Conservation (phyloP, 805 yeast species). For the Metschnikowia koreensis region DNA sequence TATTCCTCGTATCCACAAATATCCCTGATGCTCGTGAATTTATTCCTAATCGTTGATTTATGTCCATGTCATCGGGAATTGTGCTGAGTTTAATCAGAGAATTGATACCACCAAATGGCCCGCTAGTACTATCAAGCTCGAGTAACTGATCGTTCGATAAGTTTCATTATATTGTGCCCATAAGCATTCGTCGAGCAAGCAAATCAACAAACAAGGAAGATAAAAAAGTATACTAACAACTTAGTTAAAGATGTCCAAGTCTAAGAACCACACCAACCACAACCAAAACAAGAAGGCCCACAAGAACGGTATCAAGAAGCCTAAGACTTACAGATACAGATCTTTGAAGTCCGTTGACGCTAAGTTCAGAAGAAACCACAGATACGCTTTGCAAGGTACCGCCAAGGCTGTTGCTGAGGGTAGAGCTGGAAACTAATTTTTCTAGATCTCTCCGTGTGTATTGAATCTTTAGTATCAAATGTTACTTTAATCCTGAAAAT, state of each 20-base stretch:
- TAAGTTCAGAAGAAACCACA: constrained; percentile 99
- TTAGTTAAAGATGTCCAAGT: constrained; percentile 80
- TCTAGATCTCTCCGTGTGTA: constrained; percentile 4
- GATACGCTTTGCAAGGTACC: constrained; percentile 97
- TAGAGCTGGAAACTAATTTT: constrained; percentile 15
- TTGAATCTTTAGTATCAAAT: constrained; percentile 17
- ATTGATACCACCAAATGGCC: no score
- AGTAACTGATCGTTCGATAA: not conserved
- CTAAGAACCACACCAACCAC: constrained; percentile 99
- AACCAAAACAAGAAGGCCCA: constrained; percentile 99
- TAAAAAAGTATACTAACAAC: constrained; percentile 25
- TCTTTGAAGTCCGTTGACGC: constrained; percentile 98
- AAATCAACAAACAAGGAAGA: not conserved
- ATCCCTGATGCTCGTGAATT: not conserved
- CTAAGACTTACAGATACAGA: constrained; percentile 96
- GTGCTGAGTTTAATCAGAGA: no score
- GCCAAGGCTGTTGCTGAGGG: constrained; percentile 78
- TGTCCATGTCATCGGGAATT: no score
- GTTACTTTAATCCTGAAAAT: constrained; percentile 11
- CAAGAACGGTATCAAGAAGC: constrained; percentile 99
- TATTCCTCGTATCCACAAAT: not conserved
- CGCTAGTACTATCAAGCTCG: no score
- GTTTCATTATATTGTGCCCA: not conserved
- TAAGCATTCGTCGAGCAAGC: not conserved
- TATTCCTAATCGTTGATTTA: not conserved